Percentiles rank a stretch among this genome's conserved stretches.
phyloP scores from a whole-genome alignment of 1,139 yeast species.

The Scheffersomyces cryptocercus region DNA sequence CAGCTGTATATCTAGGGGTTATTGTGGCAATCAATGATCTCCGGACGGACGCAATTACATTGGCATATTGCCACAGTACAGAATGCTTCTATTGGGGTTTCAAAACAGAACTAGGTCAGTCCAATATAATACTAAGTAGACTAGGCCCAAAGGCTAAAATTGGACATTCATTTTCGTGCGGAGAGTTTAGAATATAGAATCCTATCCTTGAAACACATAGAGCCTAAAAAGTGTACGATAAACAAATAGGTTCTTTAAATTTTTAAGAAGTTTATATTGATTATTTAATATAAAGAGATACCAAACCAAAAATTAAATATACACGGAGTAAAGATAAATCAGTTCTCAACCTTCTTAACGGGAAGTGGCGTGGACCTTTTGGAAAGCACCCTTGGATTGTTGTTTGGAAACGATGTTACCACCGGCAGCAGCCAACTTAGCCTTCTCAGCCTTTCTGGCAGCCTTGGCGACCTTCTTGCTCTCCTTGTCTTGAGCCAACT shows the following conservation, averaged over 20 bases:
- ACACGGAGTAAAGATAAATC: slow-evolving; percentile 7
- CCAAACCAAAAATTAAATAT: slow-evolving; percentile 5
- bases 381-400: slow-evolving; percentile 93
- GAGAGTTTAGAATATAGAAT: slow-evolving; percentile 29
- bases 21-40: slow-evolving; percentile 20
- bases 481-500: slow-evolving; percentile 90
- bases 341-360: slow-evolving; percentile 57
- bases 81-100: slow-evolving; percentile 47
- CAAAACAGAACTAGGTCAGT: slow-evolving; percentile 11
- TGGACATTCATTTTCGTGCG: slow-evolving; percentile 31
- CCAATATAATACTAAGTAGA: slow-evolving; percentile 32
- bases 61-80: slow-evolving; percentile 41
- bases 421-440: slow-evolving; percentile 76
- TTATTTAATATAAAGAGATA: slow-evolving; percentile 5
- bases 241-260: not conserved
- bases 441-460: slow-evolving; percentile 93
- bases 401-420: slow-evolving; percentile 70
- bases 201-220: too few relatives aligned
- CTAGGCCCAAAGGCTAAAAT: slow-evolving; percentile 14
- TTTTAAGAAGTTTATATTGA: not conserved
- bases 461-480: slow-evolving; percentile 93
- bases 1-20: slow-evolving; percentile 34
- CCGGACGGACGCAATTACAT: slow-evolving; percentile 17
- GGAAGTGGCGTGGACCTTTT: slow-evolving; percentile 94
- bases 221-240: not conserved